These are phyloP conservation scores for Phoma sp. DNA, from an alignment of 2,329 filamentous ascomycete species.

Conservation along the genomic window DNA sequence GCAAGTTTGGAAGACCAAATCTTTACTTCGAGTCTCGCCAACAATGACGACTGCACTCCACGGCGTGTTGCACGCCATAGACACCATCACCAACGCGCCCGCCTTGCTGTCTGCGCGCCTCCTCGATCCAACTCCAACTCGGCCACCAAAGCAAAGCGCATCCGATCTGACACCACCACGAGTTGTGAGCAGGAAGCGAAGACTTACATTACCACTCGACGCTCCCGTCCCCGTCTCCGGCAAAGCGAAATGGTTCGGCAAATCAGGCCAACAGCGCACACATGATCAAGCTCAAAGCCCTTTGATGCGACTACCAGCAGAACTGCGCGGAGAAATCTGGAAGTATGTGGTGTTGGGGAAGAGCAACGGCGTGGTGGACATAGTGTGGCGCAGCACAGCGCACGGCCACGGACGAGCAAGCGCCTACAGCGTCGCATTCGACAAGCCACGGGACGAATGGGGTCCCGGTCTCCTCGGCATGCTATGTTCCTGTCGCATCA, in stretches of 20 bases:
- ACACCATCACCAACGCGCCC: not conserved
- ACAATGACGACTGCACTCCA: not conserved
- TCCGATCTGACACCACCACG: not conserved
- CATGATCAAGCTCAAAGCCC: not conserved
- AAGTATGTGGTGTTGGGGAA: not conserved
- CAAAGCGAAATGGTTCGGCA: not conserved
- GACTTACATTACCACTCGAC: not conserved
- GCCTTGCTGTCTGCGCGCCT: not conserved
- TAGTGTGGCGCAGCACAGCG: not conserved
- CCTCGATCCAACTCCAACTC: not conserved
- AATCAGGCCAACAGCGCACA: not conserved
- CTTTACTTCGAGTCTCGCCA: not conserved
- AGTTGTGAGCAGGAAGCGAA: not conserved
- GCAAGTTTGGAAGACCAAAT: not conserved
- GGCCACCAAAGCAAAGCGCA: not conserved
- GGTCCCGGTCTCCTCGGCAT: not conserved
- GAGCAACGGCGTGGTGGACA: not conserved
- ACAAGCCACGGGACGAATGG: not conserved
- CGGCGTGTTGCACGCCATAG: conserved; percentile 1
- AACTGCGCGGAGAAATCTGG: conserved; percentile 5
- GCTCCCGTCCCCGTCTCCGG: not conserved
- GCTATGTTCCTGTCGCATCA: not conserved
- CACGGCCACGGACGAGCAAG: conserved; percentile 1
- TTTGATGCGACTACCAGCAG: not conserved
- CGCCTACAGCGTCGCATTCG: not conserved